Evolutionary conservation across 495 filamentous ascomycete species (phyloP).

Genomic region (Podospora conica): DNA sequence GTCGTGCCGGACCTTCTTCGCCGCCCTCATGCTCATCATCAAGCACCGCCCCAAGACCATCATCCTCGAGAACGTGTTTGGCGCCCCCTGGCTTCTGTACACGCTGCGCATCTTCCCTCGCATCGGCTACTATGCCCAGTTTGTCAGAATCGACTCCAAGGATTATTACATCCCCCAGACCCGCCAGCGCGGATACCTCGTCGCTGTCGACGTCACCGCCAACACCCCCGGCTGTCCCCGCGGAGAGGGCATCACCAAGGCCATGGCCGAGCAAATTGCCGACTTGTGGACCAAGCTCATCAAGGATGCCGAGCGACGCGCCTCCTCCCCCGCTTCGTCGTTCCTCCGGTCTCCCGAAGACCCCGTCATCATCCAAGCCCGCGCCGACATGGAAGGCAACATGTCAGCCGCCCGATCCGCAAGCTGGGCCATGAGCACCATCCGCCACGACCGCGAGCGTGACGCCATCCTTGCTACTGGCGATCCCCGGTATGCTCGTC

Average conservation of each 20-base stretch:
- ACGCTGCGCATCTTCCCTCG: conserved; percentile 37
- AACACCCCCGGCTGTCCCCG: conserved; percentile 18
- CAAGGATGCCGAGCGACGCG: conserved; percentile 43
- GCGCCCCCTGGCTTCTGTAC: conserved; percentile 58
- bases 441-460: conserved; percentile 18
- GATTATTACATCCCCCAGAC: conserved; percentile 78
- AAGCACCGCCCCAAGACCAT: conserved; percentile 55
- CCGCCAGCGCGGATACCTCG: conserved; percentile 63
- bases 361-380: conserved; percentile 46
- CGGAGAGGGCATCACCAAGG: not conserved
- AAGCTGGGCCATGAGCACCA: conserved; percentile 15
- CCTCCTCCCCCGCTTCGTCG: conserved; percentile 57
- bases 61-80: conserved; percentile 67
- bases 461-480: not conserved
- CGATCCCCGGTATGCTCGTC: not conserved
- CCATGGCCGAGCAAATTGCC: not conserved
- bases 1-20: conserved; percentile 63
- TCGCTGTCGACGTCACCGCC: conserved; percentile 48
- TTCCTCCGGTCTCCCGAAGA: conserved; percentile 59
- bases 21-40: conserved; percentile 52
- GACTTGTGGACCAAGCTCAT: conserved; percentile 28
- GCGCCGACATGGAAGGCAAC: conserved; percentile 38
- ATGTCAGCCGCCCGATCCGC: not conserved
- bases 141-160: conserved; percentile 57
- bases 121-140: conserved; percentile 50